Evolutionary conservation across 495 filamentous ascomycete species (phyloP), one percentile per base, ranked within the genome.

Genomic region (Penicillium angulare): DNA sequence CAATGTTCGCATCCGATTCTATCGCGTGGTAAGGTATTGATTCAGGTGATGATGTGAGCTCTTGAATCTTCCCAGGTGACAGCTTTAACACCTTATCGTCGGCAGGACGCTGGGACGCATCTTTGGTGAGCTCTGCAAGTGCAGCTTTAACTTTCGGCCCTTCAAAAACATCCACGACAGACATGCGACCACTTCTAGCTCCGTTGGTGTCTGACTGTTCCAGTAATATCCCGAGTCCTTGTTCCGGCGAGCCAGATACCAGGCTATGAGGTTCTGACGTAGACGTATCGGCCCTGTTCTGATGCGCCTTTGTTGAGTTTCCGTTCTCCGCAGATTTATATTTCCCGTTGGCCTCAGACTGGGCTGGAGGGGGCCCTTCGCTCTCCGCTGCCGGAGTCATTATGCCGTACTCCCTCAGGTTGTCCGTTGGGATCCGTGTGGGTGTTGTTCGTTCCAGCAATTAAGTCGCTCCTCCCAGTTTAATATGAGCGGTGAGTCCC

Each of bases 31-130:
- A 62, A 1, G 79, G 78, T 9, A 81, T 71, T 17, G 76, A 80
- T 8, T 81, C 69, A 15, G 79, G 78, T 15, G 79, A 79, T 2
- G 79, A 79, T 20, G 76, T 79, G 23, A 82, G 69, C 47, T 79
- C 78, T 47, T 81, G 70, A 27, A 81, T 80, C 55, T 81, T 75
- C 36, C 69, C 67, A 16, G 76, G 71, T 5, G 78, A 78, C 27
- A 82, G 51, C 44, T 79, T 82, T 53, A 77, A 56, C n/a, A 78
- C 61, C 22, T 71, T 71, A 13, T 73, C 67, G 16, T 59, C 55
- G 2, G 50, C 9, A 5, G 56, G 21, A n/a, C 35, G 39, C 12
- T 41, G 47, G 8, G 50, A 41, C 7, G 50, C 38, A 26, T 57
- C 62, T 9, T 53, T 46, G 8, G 56, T 41, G 5, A 65, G 21